These are phyloP conservation scores for Pseudogymnoascus sp. DNA, from an alignment of 2,329 filamentous ascomycete species.

Conservation along the genomic window DNA sequence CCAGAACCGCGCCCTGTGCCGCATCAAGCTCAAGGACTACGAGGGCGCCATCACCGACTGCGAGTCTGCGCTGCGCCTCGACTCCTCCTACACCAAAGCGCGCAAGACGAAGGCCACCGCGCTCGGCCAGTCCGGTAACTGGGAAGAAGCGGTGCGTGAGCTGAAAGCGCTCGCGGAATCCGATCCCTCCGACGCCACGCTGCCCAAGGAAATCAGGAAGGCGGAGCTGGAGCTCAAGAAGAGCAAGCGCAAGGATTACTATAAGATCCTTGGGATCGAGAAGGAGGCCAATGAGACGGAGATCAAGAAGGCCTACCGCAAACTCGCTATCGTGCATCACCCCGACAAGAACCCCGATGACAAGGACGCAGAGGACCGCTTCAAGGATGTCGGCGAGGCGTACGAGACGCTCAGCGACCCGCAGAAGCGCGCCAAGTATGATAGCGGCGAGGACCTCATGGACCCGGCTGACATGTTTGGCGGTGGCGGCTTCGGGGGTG, in stretches of 20 bases:
- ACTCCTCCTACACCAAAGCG: constrained; percentile 80
- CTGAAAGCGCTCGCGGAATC: constrained; percentile 79
- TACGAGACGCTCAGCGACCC: constrained; percentile 93
- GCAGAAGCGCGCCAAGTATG: constrained; percentile 80
- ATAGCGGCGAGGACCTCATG: constrained; percentile 84
- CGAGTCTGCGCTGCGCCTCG: constrained; percentile 71
- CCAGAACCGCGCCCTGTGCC: constrained; percentile 84
- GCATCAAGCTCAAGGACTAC: constrained; percentile 75
- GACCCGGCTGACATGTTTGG: constrained; percentile 83
- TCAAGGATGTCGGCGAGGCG: constrained; percentile 96
- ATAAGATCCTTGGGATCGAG: constrained; percentile 85
- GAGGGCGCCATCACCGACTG: constrained; percentile 76
- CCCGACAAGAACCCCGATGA: constrained; percentile 96
- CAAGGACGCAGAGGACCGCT: constrained; percentile 73
- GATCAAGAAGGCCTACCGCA: constrained; percentile 96
- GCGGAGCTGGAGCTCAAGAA: constrained; percentile 97
- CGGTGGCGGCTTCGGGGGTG: constrained; percentile 46
- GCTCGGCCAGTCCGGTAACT: constrained; percentile 72
- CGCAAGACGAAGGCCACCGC: constrained; percentile 91
- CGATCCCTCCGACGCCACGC: constrained; percentile 70
- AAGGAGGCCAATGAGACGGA: constrained; percentile 78
- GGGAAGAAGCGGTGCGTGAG: constrained; percentile 85
- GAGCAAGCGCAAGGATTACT: constrained; percentile 94
- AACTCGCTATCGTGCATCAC: constrained; percentile 86
- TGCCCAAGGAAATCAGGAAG: constrained; percentile 76